A percentile compares a stretch with the other conserved stretches of the same genome.
Conservation (phyloP, 805 yeast species). For the Tetrapisispora phaffii region DNA sequence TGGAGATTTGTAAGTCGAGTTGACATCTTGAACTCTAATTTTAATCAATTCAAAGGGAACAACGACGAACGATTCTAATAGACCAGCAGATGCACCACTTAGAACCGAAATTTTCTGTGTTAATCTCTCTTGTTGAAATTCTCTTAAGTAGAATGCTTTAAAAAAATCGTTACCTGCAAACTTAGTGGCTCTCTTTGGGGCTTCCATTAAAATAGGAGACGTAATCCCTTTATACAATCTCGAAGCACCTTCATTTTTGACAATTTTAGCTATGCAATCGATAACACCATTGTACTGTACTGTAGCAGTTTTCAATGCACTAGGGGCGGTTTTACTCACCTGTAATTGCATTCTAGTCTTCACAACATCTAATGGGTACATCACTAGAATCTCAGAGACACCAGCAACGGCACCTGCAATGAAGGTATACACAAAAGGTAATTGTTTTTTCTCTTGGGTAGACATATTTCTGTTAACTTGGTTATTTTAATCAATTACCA, state of each 20-base stretch:
- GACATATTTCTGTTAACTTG: background rate
- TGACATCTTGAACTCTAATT: conserved; percentile 85
- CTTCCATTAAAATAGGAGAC: conserved; percentile 97
- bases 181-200: conserved; percentile 97
- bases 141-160: conserved; percentile 78
- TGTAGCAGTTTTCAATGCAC: conserved; percentile 14
- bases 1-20: conserved; percentile 75
- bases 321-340: conserved; percentile 32
- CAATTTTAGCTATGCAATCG: conserved; percentile 74
- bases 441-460: conserved; percentile 1
- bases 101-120: conserved; percentile 77
- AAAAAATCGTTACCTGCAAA: conserved; percentile 97
- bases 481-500: no score
- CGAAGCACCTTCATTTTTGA: conserved; percentile 74
- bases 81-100: conserved; percentile 98
- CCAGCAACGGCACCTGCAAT: conserved; percentile 93
- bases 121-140: conserved; percentile 42
- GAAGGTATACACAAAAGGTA: conserved; percentile 90
- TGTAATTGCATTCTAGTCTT: conserved; percentile 92
- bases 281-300: conserved; percentile 61
- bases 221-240: conserved; percentile 86
- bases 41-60: conserved; percentile 96
- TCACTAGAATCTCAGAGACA: conserved; percentile 84
- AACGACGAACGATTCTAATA: conserved; percentile 90
- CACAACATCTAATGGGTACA: conserved; percentile 96